Percentiles rank a stretch among this genome's conserved stretches.
Evolutionary conservation across 495 filamentous ascomycete species (phyloP).

Genomic region (Lasiosphaeria miniovina): DNA sequence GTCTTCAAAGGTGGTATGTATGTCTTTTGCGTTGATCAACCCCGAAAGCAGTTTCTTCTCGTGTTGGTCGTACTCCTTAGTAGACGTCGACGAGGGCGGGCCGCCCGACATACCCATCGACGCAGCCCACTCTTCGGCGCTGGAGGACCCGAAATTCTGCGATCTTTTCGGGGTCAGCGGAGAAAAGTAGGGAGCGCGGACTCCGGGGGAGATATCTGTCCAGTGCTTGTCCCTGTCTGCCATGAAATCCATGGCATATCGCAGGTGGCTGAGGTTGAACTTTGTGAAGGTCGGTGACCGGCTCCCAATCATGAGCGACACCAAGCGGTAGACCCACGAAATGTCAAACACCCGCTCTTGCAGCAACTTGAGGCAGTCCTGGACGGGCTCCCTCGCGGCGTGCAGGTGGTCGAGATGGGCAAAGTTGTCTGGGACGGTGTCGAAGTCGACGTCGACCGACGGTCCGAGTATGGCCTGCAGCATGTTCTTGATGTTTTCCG

Average conservation of each 20-base stretch:
- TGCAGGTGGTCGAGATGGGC: slow-evolving; percentile 5
- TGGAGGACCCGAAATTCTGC: slow-evolving; percentile 6
- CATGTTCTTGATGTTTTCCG: slow-evolving; percentile 40
- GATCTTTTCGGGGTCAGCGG: slow-evolving; percentile 18
- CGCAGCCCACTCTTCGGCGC: slow-evolving; percentile 8
- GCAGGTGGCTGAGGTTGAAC: slow-evolving; percentile 15
- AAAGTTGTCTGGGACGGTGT: slow-evolving; percentile 5
- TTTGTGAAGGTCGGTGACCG: slow-evolving; percentile 11
- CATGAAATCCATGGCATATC: slow-evolving; percentile 24
- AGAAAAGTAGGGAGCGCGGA: slow-evolving; percentile 31
- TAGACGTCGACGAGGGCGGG: slow-evolving; percentile 1
- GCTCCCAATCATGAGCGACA: slow-evolving; percentile 26
- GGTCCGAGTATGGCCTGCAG: slow-evolving; percentile 26
- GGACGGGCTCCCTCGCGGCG: slow-evolving; percentile 13
- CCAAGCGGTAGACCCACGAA: slow-evolving; percentile 34
- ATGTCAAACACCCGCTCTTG: slow-evolving; percentile 25
- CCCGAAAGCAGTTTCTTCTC: slow-evolving; percentile 82
- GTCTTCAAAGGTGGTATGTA: slow-evolving; percentile 81
- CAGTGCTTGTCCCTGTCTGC: slow-evolving; percentile 24
- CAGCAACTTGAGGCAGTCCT: slow-evolving; percentile 7
- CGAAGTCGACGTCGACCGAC: slow-evolving; percentile 18
- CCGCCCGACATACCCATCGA: slow-evolving; percentile 5
- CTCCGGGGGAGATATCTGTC: slow-evolving; percentile 16
- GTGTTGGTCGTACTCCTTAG: slow-evolving; percentile 48
- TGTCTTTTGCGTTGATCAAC: slow-evolving; percentile 73